Evolutionary conservation across 306 rosid species (phyloP).

Genomic region (Cicer yamashitae): DNA sequence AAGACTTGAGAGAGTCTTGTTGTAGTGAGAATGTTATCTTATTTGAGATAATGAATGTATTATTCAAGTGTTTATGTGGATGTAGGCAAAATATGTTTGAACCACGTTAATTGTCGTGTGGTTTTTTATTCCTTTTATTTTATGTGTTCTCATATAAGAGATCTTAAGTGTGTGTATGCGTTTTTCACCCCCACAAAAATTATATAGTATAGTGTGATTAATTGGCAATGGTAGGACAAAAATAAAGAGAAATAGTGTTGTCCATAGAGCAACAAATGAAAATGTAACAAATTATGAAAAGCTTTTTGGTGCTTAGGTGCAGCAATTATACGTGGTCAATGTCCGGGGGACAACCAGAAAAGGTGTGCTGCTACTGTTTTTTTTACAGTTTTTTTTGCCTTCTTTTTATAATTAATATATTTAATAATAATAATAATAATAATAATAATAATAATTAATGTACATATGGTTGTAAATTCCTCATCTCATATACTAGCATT

Average conservation of each 20-base stretch:
- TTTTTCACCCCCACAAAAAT: background rate
- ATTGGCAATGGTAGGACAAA: background rate
- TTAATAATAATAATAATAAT: background rate
- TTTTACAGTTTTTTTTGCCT: background rate
- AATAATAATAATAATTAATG: background rate
- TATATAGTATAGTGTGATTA: background rate
- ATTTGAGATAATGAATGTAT: no score
- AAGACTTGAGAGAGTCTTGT: no score
- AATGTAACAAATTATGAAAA: background rate
- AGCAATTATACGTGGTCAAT: slow-evolving; percentile 10
- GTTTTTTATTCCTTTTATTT: no score
- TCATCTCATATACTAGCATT: no score
- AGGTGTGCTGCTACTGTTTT: background rate
- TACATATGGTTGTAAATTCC: background rate
- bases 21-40: no score
- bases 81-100: no score
- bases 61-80: no score
- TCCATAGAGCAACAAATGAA: background rate
- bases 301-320: background rate
- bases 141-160: no score
- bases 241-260: background rate
- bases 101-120: no score
- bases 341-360: background rate
- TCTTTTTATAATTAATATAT: background rate
- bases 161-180: no score